These are phyloP conservation scores for Suhomyces guaymorum DNA, from an alignment of 1,139 yeast species.

Conservation along the genomic window DNA sequence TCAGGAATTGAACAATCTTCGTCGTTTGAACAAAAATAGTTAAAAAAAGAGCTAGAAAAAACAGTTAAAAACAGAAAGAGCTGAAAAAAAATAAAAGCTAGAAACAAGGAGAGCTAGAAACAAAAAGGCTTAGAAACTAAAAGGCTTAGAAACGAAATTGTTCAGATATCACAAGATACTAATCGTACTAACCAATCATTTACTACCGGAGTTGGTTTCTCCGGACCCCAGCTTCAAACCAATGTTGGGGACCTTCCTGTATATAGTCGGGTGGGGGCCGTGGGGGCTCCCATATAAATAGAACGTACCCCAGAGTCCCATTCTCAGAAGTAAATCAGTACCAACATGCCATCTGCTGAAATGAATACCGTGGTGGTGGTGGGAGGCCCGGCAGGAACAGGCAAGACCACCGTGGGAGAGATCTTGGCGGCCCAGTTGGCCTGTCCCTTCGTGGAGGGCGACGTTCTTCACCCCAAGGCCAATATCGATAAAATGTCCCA, in stretches of 20 bases:
- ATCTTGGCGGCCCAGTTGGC: constrained; percentile 43
- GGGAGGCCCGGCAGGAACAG: constrained; percentile 96
- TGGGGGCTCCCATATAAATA: constrained; percentile 1
- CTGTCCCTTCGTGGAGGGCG: constrained; percentile 81
- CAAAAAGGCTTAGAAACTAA: no score
- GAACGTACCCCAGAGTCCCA: neutral
- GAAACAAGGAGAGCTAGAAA: no score
- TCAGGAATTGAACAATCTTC: constrained; percentile 54
- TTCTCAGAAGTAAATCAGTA: neutral
- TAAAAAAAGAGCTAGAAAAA: neutral
- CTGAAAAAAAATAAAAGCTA: neutral
- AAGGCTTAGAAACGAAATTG: no score
- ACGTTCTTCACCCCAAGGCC: constrained; percentile 66
- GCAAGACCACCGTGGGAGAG: constrained; percentile 80
- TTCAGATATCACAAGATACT: no score
- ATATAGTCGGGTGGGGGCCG: constrained; percentile 1
- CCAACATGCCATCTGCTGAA: neutral
- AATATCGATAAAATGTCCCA: constrained; percentile 80
- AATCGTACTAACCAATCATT: neutral
- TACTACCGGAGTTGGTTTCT: no score
- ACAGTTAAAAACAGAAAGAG: no score
- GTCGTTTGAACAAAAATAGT: constrained; percentile 21
- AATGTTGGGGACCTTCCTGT: constrained; percentile 1
- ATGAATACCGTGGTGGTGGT: constrained; percentile 36
- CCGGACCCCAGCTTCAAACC: no score